phyloP scores from a whole-genome alignment of 2,329 filamentous ascomycete genomes.

The Dactylellina haptotyla region DNA sequence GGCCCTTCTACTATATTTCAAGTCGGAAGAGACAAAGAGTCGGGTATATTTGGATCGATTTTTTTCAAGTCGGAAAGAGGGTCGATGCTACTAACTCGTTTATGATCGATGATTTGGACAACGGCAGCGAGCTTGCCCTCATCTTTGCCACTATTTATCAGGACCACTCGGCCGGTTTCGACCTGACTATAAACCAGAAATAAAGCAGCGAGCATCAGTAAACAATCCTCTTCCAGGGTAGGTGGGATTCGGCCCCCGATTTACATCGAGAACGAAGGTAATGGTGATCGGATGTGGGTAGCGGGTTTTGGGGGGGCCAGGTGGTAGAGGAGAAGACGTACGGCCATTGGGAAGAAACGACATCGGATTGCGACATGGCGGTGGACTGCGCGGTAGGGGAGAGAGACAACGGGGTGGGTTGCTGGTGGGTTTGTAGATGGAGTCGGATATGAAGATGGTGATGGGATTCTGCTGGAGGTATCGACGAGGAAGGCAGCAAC shows the following conservation, averaged over 20 bases:
- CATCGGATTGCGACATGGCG: conserved; percentile 47
- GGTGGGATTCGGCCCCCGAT: too few species aligned
- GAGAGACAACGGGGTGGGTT: conserved; percentile 53
- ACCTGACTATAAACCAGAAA: conserved; percentile 75
- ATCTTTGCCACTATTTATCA: conserved; percentile 84
- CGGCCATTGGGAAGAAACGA: conserved; percentile 51
- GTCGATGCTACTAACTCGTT: conserved; percentile 81
- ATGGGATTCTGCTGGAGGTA: conserved; percentile 18
- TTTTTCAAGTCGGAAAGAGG: too few species aligned
- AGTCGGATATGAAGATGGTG: conserved; percentile 21
- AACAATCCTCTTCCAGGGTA: neutral
- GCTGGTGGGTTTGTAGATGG: neutral
- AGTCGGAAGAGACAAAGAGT: too few species aligned
- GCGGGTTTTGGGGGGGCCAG: neutral
- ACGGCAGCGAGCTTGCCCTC: conserved; percentile 89
- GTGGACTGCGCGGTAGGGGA: conserved; percentile 37
- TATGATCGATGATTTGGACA: conserved; percentile 99
- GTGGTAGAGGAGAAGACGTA: conserved; percentile 38
- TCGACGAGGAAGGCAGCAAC: conserved; percentile 23
- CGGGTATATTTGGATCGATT: neutral
- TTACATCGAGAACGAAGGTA: too few species aligned
- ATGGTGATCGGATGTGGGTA: neutral
- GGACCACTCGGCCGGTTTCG: conserved; percentile 96
- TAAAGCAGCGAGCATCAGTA: conserved; percentile 34
- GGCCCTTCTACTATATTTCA: too few species aligned